A percentile compares a stretch with the other conserved stretches of the same genome.
phyloP scores from a whole-genome alignment of 352 stramenopile genomes.

The Globisporangium acanthophoron region DNA sequence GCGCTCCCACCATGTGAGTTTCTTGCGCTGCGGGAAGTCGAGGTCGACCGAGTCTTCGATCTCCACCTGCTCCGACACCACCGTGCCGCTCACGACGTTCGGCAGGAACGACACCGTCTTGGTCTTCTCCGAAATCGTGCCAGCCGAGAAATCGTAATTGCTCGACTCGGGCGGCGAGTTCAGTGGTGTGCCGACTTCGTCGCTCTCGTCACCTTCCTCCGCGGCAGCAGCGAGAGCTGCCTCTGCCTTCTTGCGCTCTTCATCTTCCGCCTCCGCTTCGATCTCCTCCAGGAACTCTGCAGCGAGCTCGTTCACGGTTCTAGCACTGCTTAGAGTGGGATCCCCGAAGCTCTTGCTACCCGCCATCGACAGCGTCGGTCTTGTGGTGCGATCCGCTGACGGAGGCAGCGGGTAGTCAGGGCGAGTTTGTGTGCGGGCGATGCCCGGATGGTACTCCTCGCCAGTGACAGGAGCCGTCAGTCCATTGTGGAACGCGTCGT shows the following conservation, averaged over 20 bases:
- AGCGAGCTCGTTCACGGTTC: constrained; percentile 34
- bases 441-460: constrained; percentile 3
- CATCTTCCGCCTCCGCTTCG: constrained; percentile 34
- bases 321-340: constrained; percentile 23
- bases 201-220: constrained; percentile 5
- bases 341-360: constrained; percentile 19
- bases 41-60: constrained; percentile 47
- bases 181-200: constrained; percentile 12
- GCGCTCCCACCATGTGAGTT: constrained; percentile 51
- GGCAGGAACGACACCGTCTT: constrained; percentile 15
- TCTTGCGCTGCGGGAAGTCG: constrained; percentile 32
- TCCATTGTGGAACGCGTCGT: constrained; percentile 52
- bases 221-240: constrained; percentile 11
- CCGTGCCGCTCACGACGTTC: constrained; percentile 13
- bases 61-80: constrained; percentile 57
- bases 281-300: constrained; percentile 45
- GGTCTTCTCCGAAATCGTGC: constrained; percentile 3
- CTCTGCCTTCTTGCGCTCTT: constrained; percentile 20
- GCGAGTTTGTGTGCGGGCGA: not conserved
- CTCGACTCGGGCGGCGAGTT: constrained; percentile 14
- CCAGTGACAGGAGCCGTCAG: not conserved
- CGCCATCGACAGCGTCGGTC: not conserved
- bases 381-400: not conserved
- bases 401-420: not conserved
- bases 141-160: constrained; percentile 4